phyloP scores from a whole-genome alignment of 768 basidiomycete species.

The Trametes punicea region DNA sequence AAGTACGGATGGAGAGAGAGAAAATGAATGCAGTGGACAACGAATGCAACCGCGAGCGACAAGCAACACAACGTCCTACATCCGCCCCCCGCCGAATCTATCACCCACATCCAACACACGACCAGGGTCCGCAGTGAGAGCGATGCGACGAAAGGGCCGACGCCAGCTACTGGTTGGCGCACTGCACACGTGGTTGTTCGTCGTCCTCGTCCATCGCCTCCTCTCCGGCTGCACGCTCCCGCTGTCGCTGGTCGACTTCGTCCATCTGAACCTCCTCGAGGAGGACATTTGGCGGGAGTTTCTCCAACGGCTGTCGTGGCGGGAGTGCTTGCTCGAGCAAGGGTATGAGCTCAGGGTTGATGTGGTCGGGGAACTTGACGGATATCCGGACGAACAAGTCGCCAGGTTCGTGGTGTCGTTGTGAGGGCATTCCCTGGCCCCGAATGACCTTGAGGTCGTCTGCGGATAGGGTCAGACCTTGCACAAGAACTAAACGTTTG shows the following conservation, averaged over 20 bases:
- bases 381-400: conserved; percentile 86
- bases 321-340: conserved; percentile 85
- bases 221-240: conserved; percentile 50
- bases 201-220: conserved; percentile 92
- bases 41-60: conserved; percentile 18
- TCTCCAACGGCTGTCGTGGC: conserved; percentile 63
- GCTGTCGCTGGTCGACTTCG: conserved; percentile 70
- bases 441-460: conserved; percentile 88
- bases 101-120: background rate
- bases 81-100: background rate
- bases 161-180: conserved; percentile 73
- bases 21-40: conserved; percentile 18
- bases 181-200: conserved; percentile 89
- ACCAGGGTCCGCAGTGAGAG: background rate
- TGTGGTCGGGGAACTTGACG: conserved; percentile 84
- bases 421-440: conserved; percentile 98
- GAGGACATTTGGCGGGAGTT: conserved; percentile 60
- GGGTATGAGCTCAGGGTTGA: conserved; percentile 64
- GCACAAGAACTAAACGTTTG: background rate
- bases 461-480: conserved; percentile 30
- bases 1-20: conserved; percentile 11
- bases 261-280: conserved; percentile 85
- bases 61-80: conserved; percentile 9
- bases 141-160: background rate
- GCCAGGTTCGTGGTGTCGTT: conserved; percentile 94